phyloP scores from a whole-genome alignment of 768 basidiomycete species.

The Pisolithus tinctorius region DNA sequence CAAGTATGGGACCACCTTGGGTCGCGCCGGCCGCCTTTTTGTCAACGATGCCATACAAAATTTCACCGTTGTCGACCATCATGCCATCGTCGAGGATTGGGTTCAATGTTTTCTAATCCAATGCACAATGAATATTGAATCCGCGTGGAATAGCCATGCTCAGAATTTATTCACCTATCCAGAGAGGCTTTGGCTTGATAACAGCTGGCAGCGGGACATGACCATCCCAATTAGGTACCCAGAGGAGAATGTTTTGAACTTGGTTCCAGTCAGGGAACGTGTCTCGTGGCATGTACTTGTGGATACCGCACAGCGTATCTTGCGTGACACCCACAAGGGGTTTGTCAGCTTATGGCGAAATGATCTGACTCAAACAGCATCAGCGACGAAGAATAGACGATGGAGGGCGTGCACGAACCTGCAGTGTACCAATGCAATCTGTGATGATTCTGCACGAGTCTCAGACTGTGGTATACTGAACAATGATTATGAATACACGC shows the following conservation, averaged over 20 bases:
- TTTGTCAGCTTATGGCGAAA: slow-evolving; percentile 99
- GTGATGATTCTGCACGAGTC: slow-evolving; percentile 96
- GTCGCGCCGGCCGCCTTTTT: slow-evolving; percentile 99
- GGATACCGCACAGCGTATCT: slow-evolving; percentile 94
- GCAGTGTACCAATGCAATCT: slow-evolving; percentile 96
- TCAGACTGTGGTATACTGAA: slow-evolving; percentile 92
- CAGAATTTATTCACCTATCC: slow-evolving; percentile 97
- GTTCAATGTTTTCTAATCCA: slow-evolving; percentile 71
- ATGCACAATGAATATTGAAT: slow-evolving; percentile 82
- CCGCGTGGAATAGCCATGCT: slow-evolving; percentile 90
- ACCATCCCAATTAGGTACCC: slow-evolving; percentile 98
- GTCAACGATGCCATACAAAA: slow-evolving; percentile 91
- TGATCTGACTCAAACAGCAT: slow-evolving; percentile 54
- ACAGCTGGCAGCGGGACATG: slow-evolving; percentile 87
- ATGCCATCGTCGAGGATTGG: slow-evolving; percentile 92
- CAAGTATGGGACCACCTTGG: slow-evolving; percentile 90
- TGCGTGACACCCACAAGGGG: slow-evolving; percentile 99
- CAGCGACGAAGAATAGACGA: background rate
- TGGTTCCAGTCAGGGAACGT: slow-evolving; percentile 92
- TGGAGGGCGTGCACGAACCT: slow-evolving; percentile 43
- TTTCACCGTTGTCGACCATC: slow-evolving; percentile 93
- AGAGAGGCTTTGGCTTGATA: slow-evolving; percentile 92
- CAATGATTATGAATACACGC: slow-evolving; percentile 6
- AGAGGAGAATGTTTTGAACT: slow-evolving; percentile 94
- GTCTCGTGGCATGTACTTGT: slow-evolving; percentile 95